Evolutionary conservation across 768 basidiomycete species (phyloP).

Genomic region (Pulveroboletus frians): DNA sequence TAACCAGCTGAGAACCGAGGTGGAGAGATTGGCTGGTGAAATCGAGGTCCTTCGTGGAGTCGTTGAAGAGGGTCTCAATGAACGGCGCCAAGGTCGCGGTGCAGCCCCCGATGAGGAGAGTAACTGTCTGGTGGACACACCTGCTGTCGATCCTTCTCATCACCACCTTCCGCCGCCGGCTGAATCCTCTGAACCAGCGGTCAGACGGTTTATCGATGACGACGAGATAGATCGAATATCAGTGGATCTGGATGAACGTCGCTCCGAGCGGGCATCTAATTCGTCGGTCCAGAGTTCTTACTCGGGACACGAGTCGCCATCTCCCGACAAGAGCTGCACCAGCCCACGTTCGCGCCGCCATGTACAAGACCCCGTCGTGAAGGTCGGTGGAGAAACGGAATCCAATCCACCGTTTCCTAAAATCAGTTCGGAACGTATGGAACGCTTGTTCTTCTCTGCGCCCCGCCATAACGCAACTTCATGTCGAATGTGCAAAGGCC

Average conservation of each 20-base stretch:
- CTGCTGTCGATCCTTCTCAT: background rate
- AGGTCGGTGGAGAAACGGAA: slow-evolving; percentile 27
- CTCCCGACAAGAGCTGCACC: slow-evolving; percentile 1
- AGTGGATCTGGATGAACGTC: slow-evolving; percentile 61
- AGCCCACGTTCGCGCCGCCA: background rate
- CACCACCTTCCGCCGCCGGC: background rate
- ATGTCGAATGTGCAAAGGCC: slow-evolving; percentile 57
- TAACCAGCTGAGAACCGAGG: slow-evolving; percentile 61
- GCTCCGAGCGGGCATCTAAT: slow-evolving; percentile 43
- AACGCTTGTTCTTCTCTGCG: slow-evolving; percentile 75
- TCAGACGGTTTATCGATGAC: slow-evolving; percentile 44
- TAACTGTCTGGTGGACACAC: background rate
- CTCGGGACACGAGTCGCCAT: background rate
- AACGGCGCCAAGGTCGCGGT: slow-evolving; percentile 56
- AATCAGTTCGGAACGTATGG: slow-evolving; percentile 73
- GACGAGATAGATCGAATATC: slow-evolving; percentile 61
- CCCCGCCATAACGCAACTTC: slow-evolving; percentile 70
- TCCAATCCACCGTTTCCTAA: slow-evolving; percentile 63
- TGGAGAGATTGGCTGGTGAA: slow-evolving; percentile 78
- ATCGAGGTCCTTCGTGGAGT: slow-evolving; percentile 83
- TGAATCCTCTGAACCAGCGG: slow-evolving; percentile 7
- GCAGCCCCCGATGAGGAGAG: slow-evolving; percentile 11
- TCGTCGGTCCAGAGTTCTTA: slow-evolving; percentile 21
- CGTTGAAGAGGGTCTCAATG: slow-evolving; percentile 81
- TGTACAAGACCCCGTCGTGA: slow-evolving; percentile 1